Evolutionary conservation across 768 basidiomycete genomes (phyloP), one percentile per base, ranked within the genome.

Genomic region (Pisolithus microcarpus): DNA sequence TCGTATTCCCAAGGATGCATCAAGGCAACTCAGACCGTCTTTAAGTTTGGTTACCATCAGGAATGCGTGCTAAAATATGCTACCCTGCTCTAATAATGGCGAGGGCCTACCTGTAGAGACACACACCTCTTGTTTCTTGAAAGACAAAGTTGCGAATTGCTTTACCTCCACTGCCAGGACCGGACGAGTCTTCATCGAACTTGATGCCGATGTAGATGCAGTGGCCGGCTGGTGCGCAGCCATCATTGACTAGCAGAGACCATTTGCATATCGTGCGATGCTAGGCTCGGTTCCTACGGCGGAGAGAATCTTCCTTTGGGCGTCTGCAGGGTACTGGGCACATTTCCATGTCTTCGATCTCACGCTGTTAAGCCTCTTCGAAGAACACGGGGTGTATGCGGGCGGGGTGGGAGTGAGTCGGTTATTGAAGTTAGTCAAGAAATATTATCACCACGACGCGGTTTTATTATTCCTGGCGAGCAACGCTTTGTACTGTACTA

Each of bases 151-250:
- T 26, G 26, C 7, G 7, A 1, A 26, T 26, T 5, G 7, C 26
- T 26, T 7, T 3, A 38, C 11, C 16, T 38, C 9, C 38, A 13
- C 7, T 18, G 28, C 23, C 42, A 82, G 82, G 81, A 70, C 76
- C 46, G 72, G 79, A 43, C 80, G 74, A 58, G 74, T 80, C 19
- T 71, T 84, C 16, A 69, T 82, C 31, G 72, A 79, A 15, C 81
- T 84, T 61, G 84, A 83, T 23, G 81, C 86, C 8, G 85, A 90
- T 53, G 83, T 88, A 3, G 86, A 90, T 51, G 84, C 85, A 2
- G 85, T 87, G 4, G 78, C 84, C 16, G 86, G 85, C 57, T 88
- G 86, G 85, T 79, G 62, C 10, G 49, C 13, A 23, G 30, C 37
- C 13, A n/a, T 30, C 28, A 6, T 30, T 10, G 10, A 30, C 30